These are phyloP conservation scores for Fusarium robinianum DNA, from an alignment of 2,329 filamentous ascomycete genomes.

Conservation along the genomic window DNA sequence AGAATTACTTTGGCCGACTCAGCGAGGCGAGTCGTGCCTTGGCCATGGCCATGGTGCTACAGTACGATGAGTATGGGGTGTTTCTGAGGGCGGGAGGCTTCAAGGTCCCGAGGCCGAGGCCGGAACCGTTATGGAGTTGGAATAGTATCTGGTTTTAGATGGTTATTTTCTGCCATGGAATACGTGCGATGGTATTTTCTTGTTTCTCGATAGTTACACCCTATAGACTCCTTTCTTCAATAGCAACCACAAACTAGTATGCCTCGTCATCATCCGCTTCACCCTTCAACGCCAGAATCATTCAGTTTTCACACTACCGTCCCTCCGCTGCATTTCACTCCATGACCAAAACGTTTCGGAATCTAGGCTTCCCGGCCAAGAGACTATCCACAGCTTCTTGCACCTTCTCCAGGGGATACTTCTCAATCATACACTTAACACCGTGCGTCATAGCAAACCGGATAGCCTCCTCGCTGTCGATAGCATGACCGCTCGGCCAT, in stretches of 20 bases:
- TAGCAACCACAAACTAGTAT: too few species aligned
- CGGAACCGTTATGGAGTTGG: too few species aligned
- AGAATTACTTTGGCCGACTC: slow-evolving; percentile 50
- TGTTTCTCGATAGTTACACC: too few species aligned
- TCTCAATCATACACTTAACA: slow-evolving; percentile 69
- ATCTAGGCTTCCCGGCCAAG: slow-evolving; percentile 48
- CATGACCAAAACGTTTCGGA: slow-evolving; percentile 52
- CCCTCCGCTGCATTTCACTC: slow-evolving; percentile 30
- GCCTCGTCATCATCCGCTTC: too few species aligned
- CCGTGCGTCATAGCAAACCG: slow-evolving; percentile 64
- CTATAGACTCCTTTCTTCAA: too few species aligned
- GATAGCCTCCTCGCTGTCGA: slow-evolving; percentile 69
- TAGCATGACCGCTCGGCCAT: slow-evolving; percentile 65
- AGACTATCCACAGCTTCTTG: slow-evolving; percentile 51
- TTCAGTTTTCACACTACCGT: too few species aligned
- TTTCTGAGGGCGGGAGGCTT: slow-evolving; percentile 48
- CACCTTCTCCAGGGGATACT: slow-evolving; percentile 60
- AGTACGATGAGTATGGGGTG: slow-evolving; percentile 46
- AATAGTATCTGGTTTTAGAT: too few species aligned
- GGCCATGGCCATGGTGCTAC: slow-evolving; percentile 40
- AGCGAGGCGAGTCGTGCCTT: slow-evolving; percentile 42
- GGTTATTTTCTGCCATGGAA: too few species aligned
- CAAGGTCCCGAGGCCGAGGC: slow-evolving; percentile 32
- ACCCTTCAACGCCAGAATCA: too few species aligned
- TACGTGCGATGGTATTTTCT: too few species aligned